Evolutionary conservation across 129 eudicot genomes (phyloP).

Genomic region (Dittrichia graveolens): DNA sequence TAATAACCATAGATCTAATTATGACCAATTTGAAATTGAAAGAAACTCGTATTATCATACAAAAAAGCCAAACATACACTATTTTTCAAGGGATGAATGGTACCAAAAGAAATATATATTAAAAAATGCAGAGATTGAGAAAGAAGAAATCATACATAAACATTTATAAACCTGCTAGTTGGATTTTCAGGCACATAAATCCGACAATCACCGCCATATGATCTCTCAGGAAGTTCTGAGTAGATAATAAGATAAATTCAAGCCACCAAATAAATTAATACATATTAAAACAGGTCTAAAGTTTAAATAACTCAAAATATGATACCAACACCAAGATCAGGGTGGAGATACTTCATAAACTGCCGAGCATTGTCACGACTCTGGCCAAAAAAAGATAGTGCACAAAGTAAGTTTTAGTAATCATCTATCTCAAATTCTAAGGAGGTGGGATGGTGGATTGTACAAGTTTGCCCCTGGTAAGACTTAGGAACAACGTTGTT

Average conservation of each 20-base stretch:
- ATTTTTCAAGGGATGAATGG: not conserved
- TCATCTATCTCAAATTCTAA: not conserved
- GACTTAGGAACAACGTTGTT: not conserved
- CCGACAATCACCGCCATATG: conserved; percentile 95
- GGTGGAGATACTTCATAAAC: conserved; percentile 91
- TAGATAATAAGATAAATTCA: conserved; percentile 18
- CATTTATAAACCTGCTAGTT: conserved; percentile 94
- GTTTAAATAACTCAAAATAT: conserved; percentile 5
- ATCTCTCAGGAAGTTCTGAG: conserved; percentile 93
- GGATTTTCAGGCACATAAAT: conserved; percentile 87
- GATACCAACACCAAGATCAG: conserved; percentile 94
- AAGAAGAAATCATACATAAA: conserved; percentile 90
- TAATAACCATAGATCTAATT: not conserved
- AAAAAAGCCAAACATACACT: not conserved
- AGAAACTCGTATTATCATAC: not conserved
- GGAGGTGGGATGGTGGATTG: not conserved
- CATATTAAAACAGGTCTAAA: not conserved
- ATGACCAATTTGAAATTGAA: not conserved
- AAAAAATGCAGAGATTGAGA: conserved; percentile 31
- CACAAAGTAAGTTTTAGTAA: conserved; percentile 24
- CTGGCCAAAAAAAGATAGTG: conserved; percentile 42
- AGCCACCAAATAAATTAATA: conserved; percentile 8
- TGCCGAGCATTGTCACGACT: conserved; percentile 98
- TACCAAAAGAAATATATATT: not conserved
- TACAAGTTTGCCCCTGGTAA: conserved; percentile 6